phyloP scores from a whole-genome alignment of 1,284 basidiomycete species.

The Boletellus deceptivus region DNA sequence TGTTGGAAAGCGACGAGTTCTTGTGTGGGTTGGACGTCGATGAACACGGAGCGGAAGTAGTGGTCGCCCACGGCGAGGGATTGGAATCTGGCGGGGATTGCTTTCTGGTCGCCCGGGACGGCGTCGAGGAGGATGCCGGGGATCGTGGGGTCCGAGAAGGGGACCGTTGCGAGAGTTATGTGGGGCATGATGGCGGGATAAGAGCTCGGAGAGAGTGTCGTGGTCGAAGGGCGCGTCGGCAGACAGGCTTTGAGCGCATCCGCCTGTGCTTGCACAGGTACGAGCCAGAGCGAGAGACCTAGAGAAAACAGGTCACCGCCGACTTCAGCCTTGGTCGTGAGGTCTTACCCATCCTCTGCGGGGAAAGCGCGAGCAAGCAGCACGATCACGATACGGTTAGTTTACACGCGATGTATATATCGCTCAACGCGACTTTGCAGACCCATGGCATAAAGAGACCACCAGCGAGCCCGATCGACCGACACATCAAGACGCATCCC shows the following conservation, averaged over 20 bases:
- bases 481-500: neutral
- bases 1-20: conserved; percentile 50
- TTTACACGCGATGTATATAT: conserved; percentile 15
- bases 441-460: neutral
- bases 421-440: neutral
- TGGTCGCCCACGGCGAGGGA: conserved; percentile 53
- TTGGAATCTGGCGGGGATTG: conserved; percentile 41
- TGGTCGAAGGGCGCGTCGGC: conserved; percentile 28
- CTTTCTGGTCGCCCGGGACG: conserved; percentile 37
- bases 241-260: conserved; percentile 45
- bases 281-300: conserved; percentile 65
- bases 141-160: conserved; percentile 21
- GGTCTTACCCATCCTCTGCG: conserved; percentile 23
- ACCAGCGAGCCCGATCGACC: neutral
- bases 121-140: conserved; percentile 38
- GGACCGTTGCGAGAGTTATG: conserved; percentile 61
- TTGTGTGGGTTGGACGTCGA: conserved; percentile 45
- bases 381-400: conserved; percentile 2
- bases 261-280: conserved; percentile 45
- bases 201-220: conserved; percentile 28
- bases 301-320: conserved; percentile 1
- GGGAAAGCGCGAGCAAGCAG: neutral
- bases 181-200: conserved; percentile 66
- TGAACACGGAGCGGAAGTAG: conserved; percentile 71
- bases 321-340: neutral